phyloP scores from a whole-genome alignment of 2,329 filamentous ascomycete genomes.

The Sphaerulina musiva region DNA sequence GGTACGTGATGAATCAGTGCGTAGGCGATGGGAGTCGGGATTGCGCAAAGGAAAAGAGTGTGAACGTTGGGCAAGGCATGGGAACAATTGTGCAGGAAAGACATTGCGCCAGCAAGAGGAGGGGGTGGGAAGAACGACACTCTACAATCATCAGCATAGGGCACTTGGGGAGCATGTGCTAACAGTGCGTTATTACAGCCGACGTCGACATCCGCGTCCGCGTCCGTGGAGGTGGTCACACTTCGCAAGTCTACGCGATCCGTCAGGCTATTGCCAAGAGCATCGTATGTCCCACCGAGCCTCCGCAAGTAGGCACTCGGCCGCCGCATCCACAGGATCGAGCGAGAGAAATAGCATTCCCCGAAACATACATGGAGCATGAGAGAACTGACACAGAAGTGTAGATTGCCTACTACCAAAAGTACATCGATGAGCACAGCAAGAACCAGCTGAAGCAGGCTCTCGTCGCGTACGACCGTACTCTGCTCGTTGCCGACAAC shows the following conservation, averaged over 20 bases:
- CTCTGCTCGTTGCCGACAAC: constrained; percentile 97
- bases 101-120: not conserved
- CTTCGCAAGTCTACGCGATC: constrained; percentile 95
- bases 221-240: constrained; percentile 95
- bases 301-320: constrained; percentile 14
- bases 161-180: constrained; percentile 12
- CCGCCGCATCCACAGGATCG: constrained; percentile 12
- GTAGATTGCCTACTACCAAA: constrained; percentile 94
- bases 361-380: constrained; percentile 7
- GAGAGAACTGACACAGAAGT: constrained; percentile 1
- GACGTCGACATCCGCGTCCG: constrained; percentile 96
- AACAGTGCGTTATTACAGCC: constrained; percentile 39
- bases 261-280: constrained; percentile 98
- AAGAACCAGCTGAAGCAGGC: constrained; percentile 99
- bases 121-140: not conserved
- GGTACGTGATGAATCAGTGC: constrained; percentile 39
- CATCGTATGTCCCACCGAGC: constrained; percentile 49
- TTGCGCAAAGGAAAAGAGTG: not conserved
- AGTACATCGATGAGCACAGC: constrained; percentile 99
- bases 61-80: not conserved
- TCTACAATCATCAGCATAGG: not conserved
- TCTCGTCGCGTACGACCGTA: constrained; percentile 91
- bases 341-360: constrained; percentile 4
- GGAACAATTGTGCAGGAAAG: not conserved
- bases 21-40: too few relatives aligned